These are phyloP conservation scores for Ophiostoma australiae DNA, from an alignment of 2,329 filamentous ascomycete genomes.

Conservation along the genomic window DNA sequence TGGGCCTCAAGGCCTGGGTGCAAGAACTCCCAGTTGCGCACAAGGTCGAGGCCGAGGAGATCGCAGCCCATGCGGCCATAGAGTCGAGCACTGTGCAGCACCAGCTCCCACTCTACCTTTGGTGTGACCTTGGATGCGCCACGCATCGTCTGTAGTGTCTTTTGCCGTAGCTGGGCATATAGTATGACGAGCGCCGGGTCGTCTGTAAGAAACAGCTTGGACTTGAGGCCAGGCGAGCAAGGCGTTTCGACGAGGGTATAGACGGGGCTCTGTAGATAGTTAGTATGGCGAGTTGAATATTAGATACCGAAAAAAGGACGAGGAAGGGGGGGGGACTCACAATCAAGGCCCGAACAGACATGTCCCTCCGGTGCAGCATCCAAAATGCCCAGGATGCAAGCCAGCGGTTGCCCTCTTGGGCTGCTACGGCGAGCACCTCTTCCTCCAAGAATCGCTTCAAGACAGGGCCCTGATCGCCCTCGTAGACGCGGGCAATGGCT, in stretches of 20 bases:
- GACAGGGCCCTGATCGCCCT: conserved; percentile 74
- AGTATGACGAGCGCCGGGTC: conserved; percentile 84
- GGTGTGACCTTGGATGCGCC: conserved; percentile 79
- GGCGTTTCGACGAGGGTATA: conserved; percentile 67
- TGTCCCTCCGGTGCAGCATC: conserved; percentile 76
- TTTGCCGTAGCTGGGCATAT: conserved; percentile 78
- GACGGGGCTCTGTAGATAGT: conserved; percentile 55
- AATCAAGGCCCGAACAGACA: conserved; percentile 78
- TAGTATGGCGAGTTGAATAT: neutral
- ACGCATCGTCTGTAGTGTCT: conserved; percentile 74
- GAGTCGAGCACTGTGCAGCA: conserved; percentile 75
- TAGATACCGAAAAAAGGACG: neutral
- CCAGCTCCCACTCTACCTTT: conserved; percentile 79
- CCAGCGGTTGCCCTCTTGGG: conserved; percentile 83
- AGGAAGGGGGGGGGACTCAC: conserved; percentile 44
- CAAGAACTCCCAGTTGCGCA: conserved; percentile 78
- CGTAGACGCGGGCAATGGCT: conserved; percentile 79
- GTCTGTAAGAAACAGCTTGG: conserved; percentile 78
- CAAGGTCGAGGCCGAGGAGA: conserved; percentile 77
- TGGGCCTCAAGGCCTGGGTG: conserved; percentile 38
- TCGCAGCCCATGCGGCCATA: conserved; percentile 94
- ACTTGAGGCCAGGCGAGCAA: conserved; percentile 62
- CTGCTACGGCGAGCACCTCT: conserved; percentile 70
- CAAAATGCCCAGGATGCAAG: conserved; percentile 93
- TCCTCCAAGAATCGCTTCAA: conserved; percentile 71